Evolutionary conservation across 169 alveolate species (phyloP), one percentile per base, ranked within the genome.

Genomic region (Eimeria praecox): DNA sequence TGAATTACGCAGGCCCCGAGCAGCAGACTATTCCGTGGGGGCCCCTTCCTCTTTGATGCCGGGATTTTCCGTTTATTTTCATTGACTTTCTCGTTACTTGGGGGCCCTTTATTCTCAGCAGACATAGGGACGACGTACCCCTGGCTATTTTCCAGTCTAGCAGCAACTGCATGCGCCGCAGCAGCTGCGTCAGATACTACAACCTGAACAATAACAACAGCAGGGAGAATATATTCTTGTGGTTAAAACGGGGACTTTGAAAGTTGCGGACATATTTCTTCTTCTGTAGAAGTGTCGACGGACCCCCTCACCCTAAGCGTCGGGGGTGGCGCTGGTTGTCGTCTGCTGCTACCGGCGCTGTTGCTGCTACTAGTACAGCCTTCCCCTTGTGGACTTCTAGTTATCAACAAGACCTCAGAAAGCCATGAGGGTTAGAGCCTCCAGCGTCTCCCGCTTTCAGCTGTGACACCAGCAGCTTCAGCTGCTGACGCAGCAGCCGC

Each of bases 371-470:
- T 35, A 27, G 59, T 22, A 77, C 44, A 77, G 20, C 24, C 59
- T 77, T 77, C 64, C 59, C 59, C 59, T 33, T 40, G 35, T 77
- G 62, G 42, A 42, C 87, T 42, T 46, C 87, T 27, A 40, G 30
- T 40, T 46, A 44, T 12, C 87, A 3, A 22, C 87, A 40, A 77
- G 24, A 77, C 87, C 80, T 56, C 92, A 59, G 75, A 86, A 59
- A 59, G 92, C 92, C 75, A 86, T 86, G 92, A 86, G 82, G 75
- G 64, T 56, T 35, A 38, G 92, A 38, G 92, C 80, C 92, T 86
- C 38, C 44, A 62, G 59, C 52, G 92, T 62, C 52, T 59, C 40
- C n/a, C 56, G 92, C 78, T 64, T 35, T 56, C 92, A 56, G 92
- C 80, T 56, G 92, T 86, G 66, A 59, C 78, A 35, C 62, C 92